phyloP scores from a whole-genome alignment of 164 flowering plant genomes.

The Umbilicus rupestris region DNA sequence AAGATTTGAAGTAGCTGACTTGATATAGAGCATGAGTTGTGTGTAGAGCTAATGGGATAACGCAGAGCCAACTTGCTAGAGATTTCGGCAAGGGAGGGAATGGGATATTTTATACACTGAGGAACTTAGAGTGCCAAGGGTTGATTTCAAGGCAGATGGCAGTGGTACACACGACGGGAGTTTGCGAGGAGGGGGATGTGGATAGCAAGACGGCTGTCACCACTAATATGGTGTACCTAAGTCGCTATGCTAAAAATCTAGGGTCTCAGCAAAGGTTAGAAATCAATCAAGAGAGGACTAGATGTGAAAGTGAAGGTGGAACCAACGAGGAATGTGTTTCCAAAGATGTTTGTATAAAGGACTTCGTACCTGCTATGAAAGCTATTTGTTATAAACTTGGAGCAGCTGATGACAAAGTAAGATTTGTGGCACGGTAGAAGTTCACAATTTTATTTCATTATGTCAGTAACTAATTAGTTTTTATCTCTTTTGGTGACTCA shows the following conservation, averaged over 20 bases:
- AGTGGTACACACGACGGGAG: constrained; percentile 48
- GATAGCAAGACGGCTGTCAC: constrained; percentile 32
- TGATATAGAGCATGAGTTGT: constrained; percentile 5
- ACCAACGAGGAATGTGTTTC: constrained; percentile 24
- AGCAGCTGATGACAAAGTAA: constrained; percentile 69
- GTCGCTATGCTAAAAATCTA: constrained; percentile 68
- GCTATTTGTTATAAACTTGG: constrained; percentile 80
- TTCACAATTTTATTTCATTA: too few relatives aligned
- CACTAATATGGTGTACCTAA: constrained; percentile 68
- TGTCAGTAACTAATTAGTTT: too few relatives aligned
- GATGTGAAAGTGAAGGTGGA: constrained; percentile 22
- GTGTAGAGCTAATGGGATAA: constrained; percentile 72
- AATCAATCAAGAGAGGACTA: constrained; percentile 37
- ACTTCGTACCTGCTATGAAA: constrained; percentile 64
- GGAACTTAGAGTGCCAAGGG: constrained; percentile 61
- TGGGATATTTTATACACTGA: constrained; percentile 60
- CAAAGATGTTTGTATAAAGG: constrained; percentile 56
- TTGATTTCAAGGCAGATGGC: constrained; percentile 66
- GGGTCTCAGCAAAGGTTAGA: constrained; percentile 67
- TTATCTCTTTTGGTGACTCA: neutral
- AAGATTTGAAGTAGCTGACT: neutral
- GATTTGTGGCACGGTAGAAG: constrained; percentile 4
- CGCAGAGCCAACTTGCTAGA: constrained; percentile 73
- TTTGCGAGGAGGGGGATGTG: constrained; percentile 29
- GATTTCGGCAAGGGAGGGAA: constrained; percentile 59